Conservation (phyloP, 768 basidiomycete species). For the Lactarius hatsudake region DNA sequence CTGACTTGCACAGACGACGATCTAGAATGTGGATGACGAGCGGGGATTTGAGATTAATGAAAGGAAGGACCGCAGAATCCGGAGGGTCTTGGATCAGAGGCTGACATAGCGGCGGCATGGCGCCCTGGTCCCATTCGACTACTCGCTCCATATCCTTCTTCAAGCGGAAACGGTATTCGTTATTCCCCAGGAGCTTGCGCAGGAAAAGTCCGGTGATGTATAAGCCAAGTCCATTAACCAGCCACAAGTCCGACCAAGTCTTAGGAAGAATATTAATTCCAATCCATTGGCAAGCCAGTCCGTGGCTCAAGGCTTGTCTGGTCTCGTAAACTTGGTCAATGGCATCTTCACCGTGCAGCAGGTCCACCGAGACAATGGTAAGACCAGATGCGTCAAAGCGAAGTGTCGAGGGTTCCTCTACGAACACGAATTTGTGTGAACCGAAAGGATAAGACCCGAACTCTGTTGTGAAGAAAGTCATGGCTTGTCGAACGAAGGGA, state of each 20-base stretch:
- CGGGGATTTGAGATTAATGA: conserved; percentile 93
- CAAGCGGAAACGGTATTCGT: conserved; percentile 92
- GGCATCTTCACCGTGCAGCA: conserved; percentile 82
- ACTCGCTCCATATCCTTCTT: conserved; percentile 97
- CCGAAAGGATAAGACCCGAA: conserved; percentile 96
- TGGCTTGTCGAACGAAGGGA: conserved; percentile 77
- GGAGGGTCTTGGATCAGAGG: conserved; percentile 84
- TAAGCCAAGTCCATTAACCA: conserved; percentile 90
- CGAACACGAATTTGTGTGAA: conserved; percentile 92
- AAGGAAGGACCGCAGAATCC: conserved; percentile 72
- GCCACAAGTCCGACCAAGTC: conserved; percentile 92
- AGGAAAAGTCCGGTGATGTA: conserved; percentile 89
- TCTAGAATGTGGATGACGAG: conserved; percentile 97
- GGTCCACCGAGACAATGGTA: conserved; percentile 72
- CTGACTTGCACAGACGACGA: conserved; percentile 88
- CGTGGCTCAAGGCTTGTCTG: conserved; percentile 79
- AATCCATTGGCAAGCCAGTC: conserved; percentile 93
- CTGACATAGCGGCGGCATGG: conserved; percentile 91
- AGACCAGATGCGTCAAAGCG: conserved; percentile 85
- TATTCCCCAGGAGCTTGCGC: conserved; percentile 86
- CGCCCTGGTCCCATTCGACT: conserved; percentile 80
- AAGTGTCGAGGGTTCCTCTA: conserved; percentile 80
- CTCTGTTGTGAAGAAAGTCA: conserved; percentile 89
- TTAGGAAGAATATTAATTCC: conserved; percentile 95
- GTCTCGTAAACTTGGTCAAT: conserved; percentile 94